Base-by-base conservation (phyloP, 2,329 filamentous ascomycete genomes). In the Cylindrodendrum hubeiense region DNA sequence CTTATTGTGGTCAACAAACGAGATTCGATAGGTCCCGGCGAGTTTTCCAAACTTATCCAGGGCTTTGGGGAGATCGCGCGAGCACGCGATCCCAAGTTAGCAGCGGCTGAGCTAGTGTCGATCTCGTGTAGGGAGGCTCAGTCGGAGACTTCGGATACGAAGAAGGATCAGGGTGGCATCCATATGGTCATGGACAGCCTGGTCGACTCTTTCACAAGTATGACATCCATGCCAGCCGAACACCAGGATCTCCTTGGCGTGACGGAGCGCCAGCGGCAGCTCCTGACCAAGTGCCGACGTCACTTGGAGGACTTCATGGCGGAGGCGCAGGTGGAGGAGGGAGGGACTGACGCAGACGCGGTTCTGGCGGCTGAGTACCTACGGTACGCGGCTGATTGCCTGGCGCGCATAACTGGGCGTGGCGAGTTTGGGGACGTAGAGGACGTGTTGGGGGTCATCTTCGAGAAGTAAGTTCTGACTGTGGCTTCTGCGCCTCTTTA, bases 371-470 rank as follows among this genome's bases (percentile, higher is more conserved):
- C 96, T 1, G 96, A 99, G 79, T 90, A 95, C 76, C 84, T 99
- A 60, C 90, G 96, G 46, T 89, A 89, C 70, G 95, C 94, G 13
- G 94, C 93, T 1, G 88, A 91, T 56, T 91, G 89, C 67, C 84
- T 98, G n/a, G 92, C 94, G 2, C 89, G 90, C 62, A 97, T 98
- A 73, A 98, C 94, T 1, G 96, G 96, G 1, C 89, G 89, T 60
- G 95, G 94, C 1, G 93, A 94, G 73, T 88, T 87, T 43, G 93
- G 94, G 3, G 95, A 98, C 79, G 94, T 98, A 17, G 95, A 99
- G 78, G 96, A 98, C 76, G 93, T 99, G 8, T 82, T 99, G 47
- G 96, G 96, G 0, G 95, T 99, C 22, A 95, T 99, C 4, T 99
- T 99, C 82, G 95, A 98, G 79, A 98, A 97, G 93, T 97, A 82